Base-by-base conservation (phyloP, 768 basidiomycete genomes). In the Serendipita sp. region DNA sequence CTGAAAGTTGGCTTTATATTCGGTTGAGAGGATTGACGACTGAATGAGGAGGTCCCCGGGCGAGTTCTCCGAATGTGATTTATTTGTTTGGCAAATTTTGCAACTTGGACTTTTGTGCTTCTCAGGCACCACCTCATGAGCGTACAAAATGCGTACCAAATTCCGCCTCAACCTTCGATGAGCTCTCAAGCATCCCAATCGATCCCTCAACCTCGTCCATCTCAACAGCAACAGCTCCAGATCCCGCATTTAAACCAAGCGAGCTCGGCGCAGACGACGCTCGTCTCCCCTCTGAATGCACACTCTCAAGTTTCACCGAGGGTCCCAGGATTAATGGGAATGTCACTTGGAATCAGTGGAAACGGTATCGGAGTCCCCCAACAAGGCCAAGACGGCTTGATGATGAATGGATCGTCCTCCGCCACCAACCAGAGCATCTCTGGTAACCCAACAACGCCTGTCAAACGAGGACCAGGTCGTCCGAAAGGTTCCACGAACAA, bases 401-500 rank as follows among this genome's bases (percentile, higher is more conserved):
- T 51, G 30, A 51, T 18, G 16, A 23, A 23, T 36, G 23, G 23
- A 28, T 28, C 56, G 16, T 11, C 35, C 28, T 60, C 56, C n/a
- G 56, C 23, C 16, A 23, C 23, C 56, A n/a, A 23, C 35, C 56
- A 60, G 32, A 35, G 16, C 7, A 32, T 32, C 5, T 35, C 18
- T 32, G 16, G 23, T 23, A 34, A 28, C 13, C 36, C 48, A 10
- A 38, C 36, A 15, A 67, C 73, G 8, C 77, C 80, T 1, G 73
- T 74, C 23, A 89, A 89, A 72, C 84, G 88, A 47, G 81, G 81
- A 16, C 86, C 87, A 10, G 88, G 88, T 2, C 78, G 88, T 36
- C 88, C 88, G 3, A 88, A 88, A 71, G 88, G 88, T 41, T 88
- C 85, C 70, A 86, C 85, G 11, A 88, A 86, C 76, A 90, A 89